phyloP scores from a whole-genome alignment of 495 filamentous ascomycete species.

The Letharia lupina region DNA sequence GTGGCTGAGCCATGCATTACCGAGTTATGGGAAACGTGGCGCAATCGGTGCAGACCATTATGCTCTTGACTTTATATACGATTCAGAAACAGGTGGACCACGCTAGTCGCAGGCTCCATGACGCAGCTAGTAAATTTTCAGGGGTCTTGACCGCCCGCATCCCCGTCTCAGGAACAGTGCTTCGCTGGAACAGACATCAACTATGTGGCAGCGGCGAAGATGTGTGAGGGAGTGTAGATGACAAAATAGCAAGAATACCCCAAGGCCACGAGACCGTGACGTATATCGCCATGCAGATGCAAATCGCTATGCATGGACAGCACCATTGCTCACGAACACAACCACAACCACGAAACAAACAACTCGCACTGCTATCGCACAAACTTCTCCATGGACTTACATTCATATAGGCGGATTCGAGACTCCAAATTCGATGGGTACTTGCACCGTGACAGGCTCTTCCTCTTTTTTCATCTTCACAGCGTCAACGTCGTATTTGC shows the following conservation, averaged over 20 bases:
- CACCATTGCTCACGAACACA: background rate
- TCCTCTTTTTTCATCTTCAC: background rate
- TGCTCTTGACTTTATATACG: too few species aligned
- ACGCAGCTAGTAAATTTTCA: too few species aligned
- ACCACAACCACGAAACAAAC: background rate
- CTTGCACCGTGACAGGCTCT: background rate
- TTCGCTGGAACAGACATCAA: too few species aligned
- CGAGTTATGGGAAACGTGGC: too few species aligned
- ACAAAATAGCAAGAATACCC: background rate
- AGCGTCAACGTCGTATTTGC: background rate
- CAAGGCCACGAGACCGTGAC: background rate
- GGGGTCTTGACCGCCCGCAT: too few species aligned
- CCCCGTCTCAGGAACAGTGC: too few species aligned
- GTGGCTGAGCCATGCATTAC: too few species aligned
- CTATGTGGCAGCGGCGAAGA: too few species aligned
- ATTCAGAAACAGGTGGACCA: too few species aligned
- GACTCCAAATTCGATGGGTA: background rate
- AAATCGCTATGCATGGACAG: background rate
- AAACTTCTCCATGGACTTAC: background rate
- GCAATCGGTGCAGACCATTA: too few species aligned
- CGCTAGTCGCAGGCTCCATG: too few species aligned
- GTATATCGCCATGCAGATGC: background rate
- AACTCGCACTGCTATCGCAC: background rate
- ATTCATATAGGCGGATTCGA: background rate
- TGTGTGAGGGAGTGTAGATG: background rate